Base-by-base conservation (phyloP, 441 rosid genomes). In the Isatis lusitanica region DNA sequence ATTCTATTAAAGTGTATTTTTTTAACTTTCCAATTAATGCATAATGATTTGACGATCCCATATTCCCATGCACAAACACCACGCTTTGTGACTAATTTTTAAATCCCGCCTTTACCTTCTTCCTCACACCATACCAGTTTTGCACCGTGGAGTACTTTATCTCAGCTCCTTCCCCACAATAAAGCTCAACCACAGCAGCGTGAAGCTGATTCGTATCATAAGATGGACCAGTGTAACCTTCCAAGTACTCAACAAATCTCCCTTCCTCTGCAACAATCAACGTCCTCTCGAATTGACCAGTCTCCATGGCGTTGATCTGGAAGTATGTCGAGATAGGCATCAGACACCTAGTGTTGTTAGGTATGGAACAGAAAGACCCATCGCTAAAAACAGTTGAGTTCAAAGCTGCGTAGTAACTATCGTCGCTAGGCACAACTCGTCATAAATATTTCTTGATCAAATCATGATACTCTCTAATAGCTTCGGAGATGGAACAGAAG, bases 261-360 rank as follows among this genome's bases (percentile, higher is more conserved):
- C 88, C 82, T 65, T 90, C 99, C 7, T 92, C 97, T 0, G 98
- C 99, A 72, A 94, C 96, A 35, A 94, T 92, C 86, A 94, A 77
- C 10, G 99, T 92, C 87, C 99, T 90, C 87, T 94, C 99, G 9
- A 92, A 94, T 78, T 94, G 99, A 42, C 99, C 99, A 0, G 98
- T 94, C 73, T 90, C 99, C 92, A 85, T 68, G 0, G 94, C 96
- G 17, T 92, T 94, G 26, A 94, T 94, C 71, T 97, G 78, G 30
- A 94, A 94, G 57, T 92, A 94, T 1, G 99, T 94, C 1, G 97
- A 92, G 17, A 94, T 92, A 39, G 85, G 98, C 99, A 92, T 94
- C 0, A 97, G 99, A 4, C 98, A 94, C 68, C 74, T 88, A 0
- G 96, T 92, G 73, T 88, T 86, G 76, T 91, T 92, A 0, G 98